Conservation (phyloP, 2,329 filamentous ascomycete species). For the Sphaceloma murrayae region DNA sequence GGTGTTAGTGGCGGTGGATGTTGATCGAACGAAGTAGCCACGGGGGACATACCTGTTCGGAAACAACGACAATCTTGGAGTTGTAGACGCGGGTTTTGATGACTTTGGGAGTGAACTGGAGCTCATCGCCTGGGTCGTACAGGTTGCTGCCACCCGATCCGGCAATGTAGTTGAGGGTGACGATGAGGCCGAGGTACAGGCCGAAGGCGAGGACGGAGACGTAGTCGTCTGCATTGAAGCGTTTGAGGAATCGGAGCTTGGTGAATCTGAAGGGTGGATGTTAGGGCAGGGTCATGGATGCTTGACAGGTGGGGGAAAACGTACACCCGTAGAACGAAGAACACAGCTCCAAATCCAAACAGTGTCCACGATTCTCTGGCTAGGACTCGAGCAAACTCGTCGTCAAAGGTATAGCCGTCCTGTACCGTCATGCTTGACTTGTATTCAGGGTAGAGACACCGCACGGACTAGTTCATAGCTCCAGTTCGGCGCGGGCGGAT, state of each 20-base stretch:
- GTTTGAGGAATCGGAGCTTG: constrained; percentile 25
- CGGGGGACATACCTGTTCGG: constrained; percentile 42
- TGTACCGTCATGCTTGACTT: constrained; percentile 2
- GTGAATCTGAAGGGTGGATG: constrained; percentile 16
- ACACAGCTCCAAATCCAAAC: constrained; percentile 16
- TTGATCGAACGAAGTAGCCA: constrained; percentile 45
- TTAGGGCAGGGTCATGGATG: constrained; percentile 9
- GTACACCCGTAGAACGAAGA: constrained; percentile 17
- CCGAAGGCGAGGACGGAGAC: constrained; percentile 41
- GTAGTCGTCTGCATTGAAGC: constrained; percentile 48
- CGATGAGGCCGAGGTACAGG: constrained; percentile 35
- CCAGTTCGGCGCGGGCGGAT: too few species aligned
- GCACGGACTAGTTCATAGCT: neutral
- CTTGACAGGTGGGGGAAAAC: neutral
- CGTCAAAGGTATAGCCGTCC: constrained; percentile 11
- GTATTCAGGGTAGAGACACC: too few species aligned
- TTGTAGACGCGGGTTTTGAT: constrained; percentile 34
- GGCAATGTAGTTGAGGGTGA: constrained; percentile 35
- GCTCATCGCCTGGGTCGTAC: constrained; percentile 23
- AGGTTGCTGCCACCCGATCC: constrained; percentile 37
- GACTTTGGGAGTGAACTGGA: constrained; percentile 29
- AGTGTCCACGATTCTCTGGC: constrained; percentile 18
- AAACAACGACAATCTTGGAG: constrained; percentile 38
- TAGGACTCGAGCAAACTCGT: constrained; percentile 15
- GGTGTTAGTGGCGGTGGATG: constrained; percentile 36